Base-by-base conservation (phyloP, 2,329 filamentous ascomycete species). In the Fusarium sp. region DNA sequence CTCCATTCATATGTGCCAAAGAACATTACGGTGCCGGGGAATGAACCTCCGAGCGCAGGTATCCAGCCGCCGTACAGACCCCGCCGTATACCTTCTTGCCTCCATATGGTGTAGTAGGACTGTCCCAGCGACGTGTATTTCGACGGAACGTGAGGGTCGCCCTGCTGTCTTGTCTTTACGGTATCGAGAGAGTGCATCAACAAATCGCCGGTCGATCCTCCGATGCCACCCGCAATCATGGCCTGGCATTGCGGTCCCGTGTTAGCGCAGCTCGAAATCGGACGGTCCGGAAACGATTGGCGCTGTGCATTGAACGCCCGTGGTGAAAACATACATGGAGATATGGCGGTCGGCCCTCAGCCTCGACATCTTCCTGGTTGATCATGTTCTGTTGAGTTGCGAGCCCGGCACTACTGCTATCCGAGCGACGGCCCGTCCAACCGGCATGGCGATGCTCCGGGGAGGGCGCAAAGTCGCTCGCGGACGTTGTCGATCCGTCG, bases 151-250 rank as follows among this genome's bases (percentile, higher is more conserved):
- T 97, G 93, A 52, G 96, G 95, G 80, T 98, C 97, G 80, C 96
- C 97, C 84, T 99, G 97, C 83, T 99, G 97, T 77, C 97, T 91
- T 56, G 97, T 99, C 86, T 99, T 99, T 79, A 99, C 97, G 1
- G 97, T 99, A 83, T 99, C 97, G 80, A 99, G 90, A 54, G 96
- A 98, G 86, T 99, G 97, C 97, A 99, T 99, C 76, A 99, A 87
- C 89, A 99, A 93, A 83, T 99, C 97, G 68, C 97, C 97, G 66
- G 93, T 97, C 18, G 94, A 95, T 63, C 97, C 97, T 80, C 97
- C 97, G 63, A 97, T 87, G 70, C 96, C 97, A 80, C 97, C 97
- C 37, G 97, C 97, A 80, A 99, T 88, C 95, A 98, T 99, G 82
- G 94, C 92, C 95, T 98, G 68, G 72, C 64, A 73, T 62, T 66